Evolutionary conservation across 176 grass and related monocot species (phyloP).

Genomic region (Thinopyrum elongatum): DNA sequence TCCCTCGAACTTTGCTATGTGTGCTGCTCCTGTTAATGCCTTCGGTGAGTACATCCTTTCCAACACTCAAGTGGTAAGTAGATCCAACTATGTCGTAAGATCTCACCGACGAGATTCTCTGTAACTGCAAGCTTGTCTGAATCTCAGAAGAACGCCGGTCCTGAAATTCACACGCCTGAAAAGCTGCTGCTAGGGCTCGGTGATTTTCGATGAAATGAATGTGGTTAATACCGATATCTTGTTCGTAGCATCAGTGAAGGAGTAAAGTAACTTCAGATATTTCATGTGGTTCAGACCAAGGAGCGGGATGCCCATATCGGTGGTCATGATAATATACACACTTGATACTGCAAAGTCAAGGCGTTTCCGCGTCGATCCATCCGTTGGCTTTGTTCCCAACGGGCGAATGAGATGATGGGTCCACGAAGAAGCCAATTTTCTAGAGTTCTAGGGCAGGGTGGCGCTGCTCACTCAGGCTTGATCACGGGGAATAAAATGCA

Average conservation of each 20-base stretch:
- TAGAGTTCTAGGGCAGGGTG: no score
- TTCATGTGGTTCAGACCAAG: background rate
- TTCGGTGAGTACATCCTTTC: background rate
- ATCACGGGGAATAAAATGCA: no score
- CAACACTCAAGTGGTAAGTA: background rate
- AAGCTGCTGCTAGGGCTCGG: background rate
- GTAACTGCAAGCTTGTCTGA: background rate
- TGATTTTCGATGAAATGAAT: background rate
- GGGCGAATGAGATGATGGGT: background rate
- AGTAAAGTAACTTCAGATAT: background rate
- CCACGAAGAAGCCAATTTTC: background rate
- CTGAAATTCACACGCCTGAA: background rate
- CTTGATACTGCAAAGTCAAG: background rate
- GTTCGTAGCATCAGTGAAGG: background rate
- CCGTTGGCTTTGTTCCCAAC: background rate
- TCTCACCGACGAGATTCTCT: slow-evolving; percentile 18
- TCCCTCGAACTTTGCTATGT: background rate
- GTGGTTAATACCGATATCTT: background rate
- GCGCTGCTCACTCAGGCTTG: no score
- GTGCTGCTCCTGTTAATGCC: background rate
- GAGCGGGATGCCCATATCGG: background rate
- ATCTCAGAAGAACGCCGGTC: background rate
- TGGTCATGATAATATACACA: background rate
- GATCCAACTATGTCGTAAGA: background rate
- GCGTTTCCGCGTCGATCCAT: background rate